Evolutionary conservation across 345 rosid genomes (phyloP).

Genomic region (Crucihimalaya himalaica): DNA sequence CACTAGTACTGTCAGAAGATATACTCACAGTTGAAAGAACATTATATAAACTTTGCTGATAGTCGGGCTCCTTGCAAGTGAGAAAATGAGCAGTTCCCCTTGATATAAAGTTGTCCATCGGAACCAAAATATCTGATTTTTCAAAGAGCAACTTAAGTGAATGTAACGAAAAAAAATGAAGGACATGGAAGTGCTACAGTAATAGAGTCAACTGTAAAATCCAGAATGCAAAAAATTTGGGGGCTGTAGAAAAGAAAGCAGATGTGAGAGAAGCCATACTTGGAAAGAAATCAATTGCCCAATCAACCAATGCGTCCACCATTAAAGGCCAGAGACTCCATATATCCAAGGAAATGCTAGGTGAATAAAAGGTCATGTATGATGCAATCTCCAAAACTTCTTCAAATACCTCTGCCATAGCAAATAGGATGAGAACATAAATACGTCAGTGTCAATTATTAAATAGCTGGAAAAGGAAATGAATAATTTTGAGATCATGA

Average conservation of each 20-base stretch:
- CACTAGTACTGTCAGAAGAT: constrained; percentile 23
- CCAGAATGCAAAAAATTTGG: neutral
- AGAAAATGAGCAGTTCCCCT: constrained; percentile 94
- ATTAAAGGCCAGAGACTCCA: constrained; percentile 99
- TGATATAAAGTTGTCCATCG: constrained; percentile 93
- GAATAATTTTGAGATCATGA: constrained; percentile 8
- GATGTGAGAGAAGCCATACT: constrained; percentile 46
- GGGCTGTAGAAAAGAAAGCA: constrained; percentile 2
- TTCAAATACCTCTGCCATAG: constrained; percentile 92
- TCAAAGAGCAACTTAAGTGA: constrained; percentile 22
- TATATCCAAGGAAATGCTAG: constrained; percentile 87
- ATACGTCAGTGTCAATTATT: neutral
- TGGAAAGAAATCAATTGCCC: constrained; percentile 98
- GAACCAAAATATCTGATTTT: constrained; percentile 86
- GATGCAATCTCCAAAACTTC: constrained; percentile 98
- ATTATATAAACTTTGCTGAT: constrained; percentile 93
- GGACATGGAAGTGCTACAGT: constrained; percentile 5
- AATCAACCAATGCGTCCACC: constrained; percentile 89
- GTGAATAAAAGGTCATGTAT: constrained; percentile 97
- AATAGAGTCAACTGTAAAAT: constrained; percentile 8
- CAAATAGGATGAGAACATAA: constrained; percentile 20
- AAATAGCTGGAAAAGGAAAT: constrained; percentile 14
- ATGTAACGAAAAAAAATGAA: neutral
- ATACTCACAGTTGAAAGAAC: constrained; percentile 90
- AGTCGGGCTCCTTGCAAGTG: constrained; percentile 85